Percentiles rank a stretch among this genome's conserved stretches.
Evolutionary conservation across 2,329 filamentous ascomycete species (phyloP).

Genomic region (Aspergillus quadricinctus): DNA sequence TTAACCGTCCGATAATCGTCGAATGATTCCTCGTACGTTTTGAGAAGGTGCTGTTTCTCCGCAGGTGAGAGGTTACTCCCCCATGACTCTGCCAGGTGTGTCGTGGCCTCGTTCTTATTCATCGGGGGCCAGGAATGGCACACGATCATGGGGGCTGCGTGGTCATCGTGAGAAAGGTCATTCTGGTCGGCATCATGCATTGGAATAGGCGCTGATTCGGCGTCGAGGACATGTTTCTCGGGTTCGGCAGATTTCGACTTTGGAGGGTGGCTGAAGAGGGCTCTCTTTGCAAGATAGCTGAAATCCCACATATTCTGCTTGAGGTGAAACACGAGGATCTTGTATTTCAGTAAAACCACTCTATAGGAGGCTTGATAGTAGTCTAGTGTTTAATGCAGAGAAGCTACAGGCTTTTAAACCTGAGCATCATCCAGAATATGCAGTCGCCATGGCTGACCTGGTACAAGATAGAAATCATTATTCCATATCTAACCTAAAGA

Average conservation of each 20-base stretch:
- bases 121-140: neutral
- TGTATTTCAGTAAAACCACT: too few relatives aligned
- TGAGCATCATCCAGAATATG: neutral
- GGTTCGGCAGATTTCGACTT: neutral
- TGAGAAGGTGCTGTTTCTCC: neutral
- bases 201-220: neutral
- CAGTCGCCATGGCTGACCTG: neutral
- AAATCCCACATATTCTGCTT: neutral
- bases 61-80: neutral
- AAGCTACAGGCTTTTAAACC: neutral
- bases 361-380: neutral
- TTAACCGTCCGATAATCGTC: neutral
- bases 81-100: neutral
- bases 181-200: neutral
- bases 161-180: neutral
- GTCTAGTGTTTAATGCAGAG: neutral
- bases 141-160: neutral
- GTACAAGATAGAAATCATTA: neutral
- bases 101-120: neutral
- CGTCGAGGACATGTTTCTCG: neutral
- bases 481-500: neutral
- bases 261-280: neutral
- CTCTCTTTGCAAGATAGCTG: neutral
- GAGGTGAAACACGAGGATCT: too few relatives aligned
- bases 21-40: neutral